phyloP scores from a whole-genome alignment of 805 yeast genomes.

The Grigorovia transvaalensis region DNA sequence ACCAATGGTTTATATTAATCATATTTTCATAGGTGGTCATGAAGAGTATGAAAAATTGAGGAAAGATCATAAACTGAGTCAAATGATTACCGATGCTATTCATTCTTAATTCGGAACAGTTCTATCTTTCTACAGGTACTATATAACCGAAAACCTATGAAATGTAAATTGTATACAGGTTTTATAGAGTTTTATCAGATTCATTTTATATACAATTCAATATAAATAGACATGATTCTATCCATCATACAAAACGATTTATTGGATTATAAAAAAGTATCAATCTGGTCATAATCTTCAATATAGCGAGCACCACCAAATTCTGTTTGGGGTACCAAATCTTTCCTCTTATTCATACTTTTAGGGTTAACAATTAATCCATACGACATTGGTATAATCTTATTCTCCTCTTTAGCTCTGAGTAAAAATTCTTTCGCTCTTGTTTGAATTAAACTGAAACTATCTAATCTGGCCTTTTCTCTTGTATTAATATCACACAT shows the following conservation, averaged over 20 bases:
- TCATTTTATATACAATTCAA: too few relatives aligned
- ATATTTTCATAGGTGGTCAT: conserved; percentile 92
- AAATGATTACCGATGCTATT: conserved; percentile 13
- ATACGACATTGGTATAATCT: conserved; percentile 23
- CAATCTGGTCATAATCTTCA: not conserved
- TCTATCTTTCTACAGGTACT: too few relatives aligned
- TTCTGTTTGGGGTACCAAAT: conserved; percentile 23
- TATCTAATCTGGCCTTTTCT: conserved; percentile 18
- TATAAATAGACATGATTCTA: too few relatives aligned
- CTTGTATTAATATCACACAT: conserved; percentile 36
- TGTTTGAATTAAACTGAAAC: conserved; percentile 9
- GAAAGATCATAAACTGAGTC: conserved; percentile 47
- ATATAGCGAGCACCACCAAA: conserved; percentile 21
- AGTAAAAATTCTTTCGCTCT: conserved; percentile 14
- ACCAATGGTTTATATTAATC: conserved; percentile 81
- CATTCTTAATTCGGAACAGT: not conserved
- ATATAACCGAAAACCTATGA: too few relatives aligned
- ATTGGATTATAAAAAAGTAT: not conserved
- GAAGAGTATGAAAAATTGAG: conserved; percentile 72
- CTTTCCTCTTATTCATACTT: conserved; percentile 6
- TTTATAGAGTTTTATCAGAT: too few relatives aligned
- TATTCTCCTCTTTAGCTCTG: conserved; percentile 18
- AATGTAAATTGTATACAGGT: too few relatives aligned
- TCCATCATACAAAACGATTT: not conserved
- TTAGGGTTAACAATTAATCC: conserved; percentile 8